A percentile compares a stretch with the other conserved stretches of the same genome.
phyloP scores from a whole-genome alignment of 148 eudicot genomes.

The Cornus controversa region DNA sequence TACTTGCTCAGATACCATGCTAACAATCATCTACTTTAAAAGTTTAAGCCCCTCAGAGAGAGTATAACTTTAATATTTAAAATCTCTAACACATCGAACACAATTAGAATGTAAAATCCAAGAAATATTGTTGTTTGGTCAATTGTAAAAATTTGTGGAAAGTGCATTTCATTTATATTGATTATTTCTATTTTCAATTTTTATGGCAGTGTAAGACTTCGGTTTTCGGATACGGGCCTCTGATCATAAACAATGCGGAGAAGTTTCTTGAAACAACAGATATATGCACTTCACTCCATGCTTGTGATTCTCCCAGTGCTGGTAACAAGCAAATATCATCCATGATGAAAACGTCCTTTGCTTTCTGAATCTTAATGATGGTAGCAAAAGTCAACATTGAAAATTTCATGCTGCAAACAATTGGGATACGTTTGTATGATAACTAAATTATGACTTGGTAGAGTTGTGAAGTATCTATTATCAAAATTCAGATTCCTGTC shows the following conservation, averaged over 20 bases:
- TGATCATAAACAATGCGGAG: slow-evolving; percentile 54
- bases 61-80: too few species aligned
- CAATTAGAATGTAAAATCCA: too few species aligned
- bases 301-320: slow-evolving; percentile 33
- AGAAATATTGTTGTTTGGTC: not conserved
- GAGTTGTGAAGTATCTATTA: not conserved
- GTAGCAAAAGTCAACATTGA: not conserved
- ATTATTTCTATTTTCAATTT: not conserved
- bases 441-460: not conserved
- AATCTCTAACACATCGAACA: too few species aligned
- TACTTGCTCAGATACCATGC: too few species aligned
- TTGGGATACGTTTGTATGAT: not conserved
- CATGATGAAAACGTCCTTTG: not conserved
- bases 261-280: slow-evolving; percentile 59
- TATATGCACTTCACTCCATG: slow-evolving; percentile 69
- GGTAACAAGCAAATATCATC: slow-evolving; percentile 15
- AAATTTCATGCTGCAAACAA: not conserved
- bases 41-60: too few species aligned
- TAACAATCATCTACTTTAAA: too few species aligned
- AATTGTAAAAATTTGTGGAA: not conserved
- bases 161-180: not conserved
- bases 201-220: slow-evolving; percentile 68
- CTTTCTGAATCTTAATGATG: slow-evolving; percentile 20
- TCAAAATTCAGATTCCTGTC: not conserved
- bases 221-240: slow-evolving; percentile 75